Evolutionary conservation across 495 filamentous ascomycete species (phyloP).

Genomic region (Corynascus novoguineensis): DNA sequence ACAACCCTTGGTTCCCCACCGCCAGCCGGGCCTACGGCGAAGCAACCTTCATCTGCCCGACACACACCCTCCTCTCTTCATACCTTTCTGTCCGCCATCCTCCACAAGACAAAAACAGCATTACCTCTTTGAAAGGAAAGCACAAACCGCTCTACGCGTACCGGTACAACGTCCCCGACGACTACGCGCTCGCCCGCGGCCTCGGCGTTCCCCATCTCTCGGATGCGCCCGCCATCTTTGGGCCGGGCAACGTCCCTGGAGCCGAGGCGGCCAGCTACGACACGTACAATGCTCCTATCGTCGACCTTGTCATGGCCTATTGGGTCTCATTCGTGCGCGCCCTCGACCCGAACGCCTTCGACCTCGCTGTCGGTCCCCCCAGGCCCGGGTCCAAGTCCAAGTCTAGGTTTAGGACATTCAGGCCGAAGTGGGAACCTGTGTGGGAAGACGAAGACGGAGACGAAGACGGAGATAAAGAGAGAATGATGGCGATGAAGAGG

Average conservation of each 20-base stretch:
- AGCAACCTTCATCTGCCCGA: constrained; percentile 59
- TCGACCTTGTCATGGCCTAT: constrained; percentile 38
- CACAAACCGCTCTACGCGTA: constrained; percentile 15
- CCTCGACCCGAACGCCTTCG: constrained; percentile 31
- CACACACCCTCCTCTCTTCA: constrained; percentile 32
- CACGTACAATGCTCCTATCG: constrained; percentile 32
- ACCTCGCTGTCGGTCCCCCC: too few species aligned
- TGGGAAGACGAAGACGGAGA: constrained; percentile 33
- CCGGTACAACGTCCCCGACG: constrained; percentile 28
- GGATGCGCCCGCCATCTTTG: constrained; percentile 40
- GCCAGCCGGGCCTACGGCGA: constrained; percentile 54
- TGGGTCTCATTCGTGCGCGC: constrained; percentile 38
- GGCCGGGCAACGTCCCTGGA: constrained; percentile 32
- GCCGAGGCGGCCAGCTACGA: constrained; percentile 28
- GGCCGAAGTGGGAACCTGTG: constrained; percentile 25
- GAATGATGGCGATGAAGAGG: neutral
- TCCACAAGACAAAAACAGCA: neutral
- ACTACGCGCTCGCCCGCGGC: constrained; percentile 14
- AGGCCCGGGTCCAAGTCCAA: too few species aligned
- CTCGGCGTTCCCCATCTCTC: constrained; percentile 27
- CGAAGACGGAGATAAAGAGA: neutral
- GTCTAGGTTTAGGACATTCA: too few species aligned
- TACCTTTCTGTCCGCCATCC: constrained; percentile 3
- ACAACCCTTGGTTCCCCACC: constrained; percentile 36
- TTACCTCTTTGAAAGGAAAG: neutral